phyloP scores from a whole-genome alignment of 2,329 filamentous ascomycete genomes.

The Aureobasidium zeae region DNA sequence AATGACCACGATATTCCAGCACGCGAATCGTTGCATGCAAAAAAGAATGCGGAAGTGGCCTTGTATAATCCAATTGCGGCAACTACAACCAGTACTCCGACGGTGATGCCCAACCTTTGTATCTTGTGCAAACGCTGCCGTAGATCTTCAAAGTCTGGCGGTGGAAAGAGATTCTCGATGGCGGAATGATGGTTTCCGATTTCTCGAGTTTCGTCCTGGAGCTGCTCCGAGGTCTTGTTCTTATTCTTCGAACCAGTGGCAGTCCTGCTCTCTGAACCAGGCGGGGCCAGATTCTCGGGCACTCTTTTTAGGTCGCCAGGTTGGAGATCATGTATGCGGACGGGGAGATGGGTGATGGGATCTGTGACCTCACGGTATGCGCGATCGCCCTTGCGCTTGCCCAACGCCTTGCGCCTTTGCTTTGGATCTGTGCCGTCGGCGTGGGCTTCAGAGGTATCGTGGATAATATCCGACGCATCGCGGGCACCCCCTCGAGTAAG shows the following conservation, averaged over 20 bases:
- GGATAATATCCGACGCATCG: slow-evolving; percentile 21
- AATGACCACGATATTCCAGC: background rate
- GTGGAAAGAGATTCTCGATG: slow-evolving; percentile 45
- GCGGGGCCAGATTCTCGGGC: slow-evolving; percentile 34
- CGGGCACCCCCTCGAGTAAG: slow-evolving; percentile 17
- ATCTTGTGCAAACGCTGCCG: slow-evolving; percentile 19
- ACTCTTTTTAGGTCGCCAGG: slow-evolving; percentile 32
- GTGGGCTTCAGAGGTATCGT: slow-evolving; percentile 39
- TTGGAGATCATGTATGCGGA: slow-evolving; percentile 51
- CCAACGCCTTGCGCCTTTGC: slow-evolving; percentile 41
- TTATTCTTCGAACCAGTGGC: slow-evolving; percentile 38
- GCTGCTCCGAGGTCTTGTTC: slow-evolving; percentile 36
- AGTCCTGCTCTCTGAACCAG: slow-evolving; percentile 32
- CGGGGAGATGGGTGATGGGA: slow-evolving; percentile 61
- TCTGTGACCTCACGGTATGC: slow-evolving; percentile 57
- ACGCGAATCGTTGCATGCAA: background rate
- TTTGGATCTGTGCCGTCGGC: slow-evolving; percentile 33
- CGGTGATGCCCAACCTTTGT: slow-evolving; percentile 6
- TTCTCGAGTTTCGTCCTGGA: slow-evolving; percentile 37
- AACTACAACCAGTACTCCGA: slow-evolving; percentile 4
- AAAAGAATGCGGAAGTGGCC: background rate
- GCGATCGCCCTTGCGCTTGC: slow-evolving; percentile 39
- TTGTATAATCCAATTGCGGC: background rate
- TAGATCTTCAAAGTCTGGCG: slow-evolving; percentile 41
- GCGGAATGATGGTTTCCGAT: slow-evolving; percentile 35